Evolutionary conservation across 768 basidiomycete species (phyloP), one percentile per base, ranked within the genome.

Genomic region (Crassisporium funariophilum): DNA sequence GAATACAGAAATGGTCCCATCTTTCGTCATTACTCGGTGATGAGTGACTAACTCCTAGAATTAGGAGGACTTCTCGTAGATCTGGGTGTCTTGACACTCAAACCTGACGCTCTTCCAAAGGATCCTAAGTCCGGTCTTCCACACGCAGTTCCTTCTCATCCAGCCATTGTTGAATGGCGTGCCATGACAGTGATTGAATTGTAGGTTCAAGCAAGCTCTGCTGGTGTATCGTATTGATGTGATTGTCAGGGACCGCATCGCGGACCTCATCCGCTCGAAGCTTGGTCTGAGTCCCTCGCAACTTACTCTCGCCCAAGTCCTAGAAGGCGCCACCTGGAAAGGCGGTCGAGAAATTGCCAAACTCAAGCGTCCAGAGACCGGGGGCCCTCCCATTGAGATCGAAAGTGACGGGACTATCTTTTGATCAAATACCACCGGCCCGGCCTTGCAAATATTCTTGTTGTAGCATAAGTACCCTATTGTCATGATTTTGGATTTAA

Each of bases 261-360:
- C 88, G 0, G 70, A 79, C 24, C 75, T 75, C 12, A 83, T 98
- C 49, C 83, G 90, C 35, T 55, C 62, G 42, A 74, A 81, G 50
- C 71, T 91, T 41, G 68, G 70, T 1, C 62, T 88, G 19, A 69
- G 70, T 0, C 54, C 64, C 2, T 70, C 74, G 1, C 71, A 83
- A 36, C 75, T 98, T 19, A 78, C 81, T 0, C 78, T 95, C 6
- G 86, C 93, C 0, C 95, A 98, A 63, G 83, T 98, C 0, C 73
- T 99, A 24, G 95, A 98, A 68, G 84, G 86, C 41, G 95, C 94
- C 2, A 98, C 94, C 0, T 99, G 95, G 95, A 95, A 95, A 61
- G 93, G 92, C 1, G 95, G 95, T 3, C 74, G 95, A 4, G 92
- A 95, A 68, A 90, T 98, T 29, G 95, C 95, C 3, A 88, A 84